Evolutionary conservation across 2,329 filamentous ascomycete species (phyloP).

Genomic region (Cytospora schulzeri): DNA sequence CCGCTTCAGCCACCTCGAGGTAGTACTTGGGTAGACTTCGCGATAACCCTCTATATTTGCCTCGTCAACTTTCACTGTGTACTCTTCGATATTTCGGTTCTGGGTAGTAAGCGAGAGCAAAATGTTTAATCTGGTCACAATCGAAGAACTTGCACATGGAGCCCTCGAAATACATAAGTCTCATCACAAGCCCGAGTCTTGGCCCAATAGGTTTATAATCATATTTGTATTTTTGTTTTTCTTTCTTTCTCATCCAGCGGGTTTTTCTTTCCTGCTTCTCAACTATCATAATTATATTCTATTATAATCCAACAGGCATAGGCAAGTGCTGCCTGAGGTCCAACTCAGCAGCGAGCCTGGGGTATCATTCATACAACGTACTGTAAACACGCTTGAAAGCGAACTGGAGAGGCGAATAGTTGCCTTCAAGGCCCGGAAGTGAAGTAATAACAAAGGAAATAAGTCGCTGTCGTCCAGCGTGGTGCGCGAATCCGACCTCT

Average conservation of each 20-base stretch:
- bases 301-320: neutral
- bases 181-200: neutral
- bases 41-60: conserved; percentile 29
- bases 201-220: neutral
- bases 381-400: neutral
- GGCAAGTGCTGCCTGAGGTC: neutral
- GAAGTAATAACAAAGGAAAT: neutral
- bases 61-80: conserved; percentile 20
- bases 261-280: neutral
- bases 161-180: too few species aligned
- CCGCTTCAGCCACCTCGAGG: conserved; percentile 29
- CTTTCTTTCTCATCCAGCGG: too few species aligned
- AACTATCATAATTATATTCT: neutral
- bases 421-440: too few species aligned
- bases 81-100: conserved; percentile 28
- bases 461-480: neutral
- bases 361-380: neutral
- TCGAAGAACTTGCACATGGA: too few species aligned
- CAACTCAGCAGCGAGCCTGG: neutral
- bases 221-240: neutral
- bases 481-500: neutral
- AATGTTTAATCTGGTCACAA: too few species aligned
- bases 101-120: too few species aligned
- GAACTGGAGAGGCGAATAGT: neutral
- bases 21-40: conserved; percentile 32